phyloP scores from a whole-genome alignment of 495 filamentous ascomycete species.

The Lasiosphaeria hispida region DNA sequence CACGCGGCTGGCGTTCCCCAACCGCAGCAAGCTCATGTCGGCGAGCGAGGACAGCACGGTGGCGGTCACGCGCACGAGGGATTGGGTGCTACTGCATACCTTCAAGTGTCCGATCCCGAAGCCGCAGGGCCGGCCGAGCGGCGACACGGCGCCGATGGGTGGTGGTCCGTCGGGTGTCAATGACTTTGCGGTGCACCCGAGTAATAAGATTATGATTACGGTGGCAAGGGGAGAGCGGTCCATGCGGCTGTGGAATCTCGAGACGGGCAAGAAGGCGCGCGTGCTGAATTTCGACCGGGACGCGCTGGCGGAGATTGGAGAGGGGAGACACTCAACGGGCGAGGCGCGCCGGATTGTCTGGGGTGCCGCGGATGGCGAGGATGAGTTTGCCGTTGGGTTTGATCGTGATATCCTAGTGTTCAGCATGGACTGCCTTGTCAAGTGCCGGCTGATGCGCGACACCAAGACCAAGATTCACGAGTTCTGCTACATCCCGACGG shows the following conservation, averaged over 20 bases:
- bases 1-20: conserved; percentile 77
- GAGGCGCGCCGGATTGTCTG: conserved; percentile 85
- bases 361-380: conserved; percentile 63
- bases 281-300: conserved; percentile 78
- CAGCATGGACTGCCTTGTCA: conserved; percentile 81
- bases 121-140: conserved; percentile 75
- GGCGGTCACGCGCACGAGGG: conserved; percentile 77
- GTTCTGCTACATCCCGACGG: conserved; percentile 63
- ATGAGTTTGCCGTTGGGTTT: conserved; percentile 85
- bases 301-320: conserved; percentile 66
- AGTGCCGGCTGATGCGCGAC: conserved; percentile 64
- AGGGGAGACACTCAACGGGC: conserved; percentile 70
- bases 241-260: conserved; percentile 94
- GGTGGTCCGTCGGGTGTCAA: conserved; percentile 87
- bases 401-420: conserved; percentile 83
- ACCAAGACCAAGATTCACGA: conserved; percentile 78
- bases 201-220: conserved; percentile 91
- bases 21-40: conserved; percentile 79
- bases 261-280: conserved; percentile 92
- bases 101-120: conserved; percentile 90
- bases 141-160: conserved; percentile 84
- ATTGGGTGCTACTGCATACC: conserved; percentile 85
- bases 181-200: conserved; percentile 92
- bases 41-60: conserved; percentile 85
- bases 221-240: conserved; percentile 84